Percentiles rank a stretch among this genome's conserved stretches.
These are phyloP conservation scores for Lophiotrema nucula DNA, from an alignment of 495 filamentous ascomycete genomes.

Conservation along the genomic window DNA sequence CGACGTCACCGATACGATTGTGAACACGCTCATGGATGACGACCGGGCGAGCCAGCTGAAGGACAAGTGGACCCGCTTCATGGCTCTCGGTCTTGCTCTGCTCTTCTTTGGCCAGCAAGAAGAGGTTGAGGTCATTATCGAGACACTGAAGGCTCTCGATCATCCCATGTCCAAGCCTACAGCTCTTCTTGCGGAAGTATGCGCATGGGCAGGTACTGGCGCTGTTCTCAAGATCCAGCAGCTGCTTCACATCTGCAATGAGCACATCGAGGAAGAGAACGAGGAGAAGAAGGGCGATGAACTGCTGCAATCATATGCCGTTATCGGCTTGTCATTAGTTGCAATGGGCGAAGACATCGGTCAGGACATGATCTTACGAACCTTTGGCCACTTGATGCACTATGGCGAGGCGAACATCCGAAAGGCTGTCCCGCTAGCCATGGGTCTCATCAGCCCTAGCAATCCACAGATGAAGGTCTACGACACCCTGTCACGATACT, in stretches of 20 bases:
- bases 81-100: conserved; percentile 89
- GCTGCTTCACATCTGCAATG: conserved; percentile 93
- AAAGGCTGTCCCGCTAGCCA: conserved; percentile 92
- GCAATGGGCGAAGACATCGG: conserved; percentile 98
- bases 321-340: conserved; percentile 88
- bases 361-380: conserved; percentile 96
- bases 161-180: conserved; percentile 93
- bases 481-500: conserved; percentile 96
- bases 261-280: conserved; percentile 87
- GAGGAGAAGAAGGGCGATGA: conserved; percentile 93
- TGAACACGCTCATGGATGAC: conserved; percentile 87
- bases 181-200: conserved; percentile 86
- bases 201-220: conserved; percentile 95
- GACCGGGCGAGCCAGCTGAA: conserved; percentile 83
- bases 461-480: conserved; percentile 99
- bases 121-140: conserved; percentile 91
- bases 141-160: conserved; percentile 92
- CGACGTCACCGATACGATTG: conserved; percentile 82
- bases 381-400: conserved; percentile 98
- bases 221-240: conserved; percentile 96
- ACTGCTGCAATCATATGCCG: conserved; percentile 90
- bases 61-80: conserved; percentile 96
- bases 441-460: conserved; percentile 93
- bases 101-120: conserved; percentile 96
- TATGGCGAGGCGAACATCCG: conserved; percentile 97